These are phyloP conservation scores for Rhododendron henanense DNA, from an alignment of 148 eudicot species.

Conservation along the genomic window DNA sequence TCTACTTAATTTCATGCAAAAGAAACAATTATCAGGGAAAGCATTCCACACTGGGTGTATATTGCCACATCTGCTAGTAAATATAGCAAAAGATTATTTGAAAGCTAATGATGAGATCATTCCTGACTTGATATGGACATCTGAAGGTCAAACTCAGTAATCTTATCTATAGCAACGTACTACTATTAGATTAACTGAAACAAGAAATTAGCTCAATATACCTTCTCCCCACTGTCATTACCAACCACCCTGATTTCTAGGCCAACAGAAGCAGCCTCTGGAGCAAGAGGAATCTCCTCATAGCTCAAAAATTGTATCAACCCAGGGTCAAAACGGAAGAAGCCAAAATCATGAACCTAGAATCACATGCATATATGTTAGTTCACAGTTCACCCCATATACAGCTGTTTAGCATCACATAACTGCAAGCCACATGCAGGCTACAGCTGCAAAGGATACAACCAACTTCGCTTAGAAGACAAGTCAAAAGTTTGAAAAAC, in stretches of 20 bases:
- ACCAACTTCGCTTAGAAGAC: neutral
- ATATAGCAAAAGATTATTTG: neutral
- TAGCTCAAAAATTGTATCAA: constrained; percentile 79
- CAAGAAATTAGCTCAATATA: constrained; percentile 16
- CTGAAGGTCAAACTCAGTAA: neutral
- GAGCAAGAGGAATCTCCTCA: constrained; percentile 99
- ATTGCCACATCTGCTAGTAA: neutral
- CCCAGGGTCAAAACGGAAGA: constrained; percentile 84
- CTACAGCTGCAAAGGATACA: neutral
- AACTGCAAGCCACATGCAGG: neutral
- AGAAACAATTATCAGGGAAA: neutral
- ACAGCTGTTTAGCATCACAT: neutral
- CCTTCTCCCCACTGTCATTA: constrained; percentile 99
- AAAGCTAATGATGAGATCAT: constrained; percentile 3
- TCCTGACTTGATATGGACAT: constrained; percentile 1
- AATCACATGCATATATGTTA: constrained; percentile 6
- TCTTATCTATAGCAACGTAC: neutral
- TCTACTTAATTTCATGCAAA: neutral
- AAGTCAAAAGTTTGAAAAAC: neutral
- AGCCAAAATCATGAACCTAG: constrained; percentile 99
- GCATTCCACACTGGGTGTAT: neutral
- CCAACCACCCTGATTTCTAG: constrained; percentile 98
- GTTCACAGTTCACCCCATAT: neutral
- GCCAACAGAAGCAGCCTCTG: constrained; percentile 97
- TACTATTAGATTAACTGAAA: neutral